Evolutionary conservation across 1,284 basidiomycete species (phyloP).

Genomic region (Megacollybia platyphylla): DNA sequence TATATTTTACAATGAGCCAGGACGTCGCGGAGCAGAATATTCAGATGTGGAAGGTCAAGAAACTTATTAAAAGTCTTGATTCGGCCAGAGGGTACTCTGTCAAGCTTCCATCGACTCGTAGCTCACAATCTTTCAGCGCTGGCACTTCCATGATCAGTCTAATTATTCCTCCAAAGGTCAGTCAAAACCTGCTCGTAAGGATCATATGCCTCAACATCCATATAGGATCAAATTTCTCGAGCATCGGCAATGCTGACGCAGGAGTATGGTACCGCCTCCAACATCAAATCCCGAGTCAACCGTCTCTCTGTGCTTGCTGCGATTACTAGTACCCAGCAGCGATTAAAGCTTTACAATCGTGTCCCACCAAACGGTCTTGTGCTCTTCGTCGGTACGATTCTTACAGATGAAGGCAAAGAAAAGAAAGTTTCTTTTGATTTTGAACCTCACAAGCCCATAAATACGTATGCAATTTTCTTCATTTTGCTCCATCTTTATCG

Average conservation of each 20-base stretch:
- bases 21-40: constrained; percentile 79
- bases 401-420: constrained; percentile 98
- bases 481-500: constrained; percentile 1
- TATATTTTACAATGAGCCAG: background rate
- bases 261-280: constrained; percentile 95
- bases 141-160: constrained; percentile 99
- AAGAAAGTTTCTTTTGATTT: constrained; percentile 98
- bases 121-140: constrained; percentile 38
- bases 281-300: constrained; percentile 99
- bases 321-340: constrained; percentile 98
- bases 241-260: constrained; percentile 93
- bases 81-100: constrained; percentile 68
- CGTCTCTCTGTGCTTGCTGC: constrained; percentile 94
- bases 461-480: constrained; percentile 56
- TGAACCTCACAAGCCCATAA: constrained; percentile 96
- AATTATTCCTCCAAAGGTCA: constrained; percentile 88
- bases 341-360: constrained; percentile 91
- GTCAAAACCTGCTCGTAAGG: background rate
- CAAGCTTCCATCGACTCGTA: constrained; percentile 4
- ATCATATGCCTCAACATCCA: constrained; percentile 3
- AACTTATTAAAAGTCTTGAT: constrained; percentile 94
- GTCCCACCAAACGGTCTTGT: constrained; percentile 96
- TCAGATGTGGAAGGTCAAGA: constrained; percentile 97
- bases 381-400: constrained; percentile 93
- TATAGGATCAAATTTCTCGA: constrained; percentile 89